Evolutionary conservation across 176 grass and related monocot species (phyloP).

Genomic region (Cenchrus americanus): DNA sequence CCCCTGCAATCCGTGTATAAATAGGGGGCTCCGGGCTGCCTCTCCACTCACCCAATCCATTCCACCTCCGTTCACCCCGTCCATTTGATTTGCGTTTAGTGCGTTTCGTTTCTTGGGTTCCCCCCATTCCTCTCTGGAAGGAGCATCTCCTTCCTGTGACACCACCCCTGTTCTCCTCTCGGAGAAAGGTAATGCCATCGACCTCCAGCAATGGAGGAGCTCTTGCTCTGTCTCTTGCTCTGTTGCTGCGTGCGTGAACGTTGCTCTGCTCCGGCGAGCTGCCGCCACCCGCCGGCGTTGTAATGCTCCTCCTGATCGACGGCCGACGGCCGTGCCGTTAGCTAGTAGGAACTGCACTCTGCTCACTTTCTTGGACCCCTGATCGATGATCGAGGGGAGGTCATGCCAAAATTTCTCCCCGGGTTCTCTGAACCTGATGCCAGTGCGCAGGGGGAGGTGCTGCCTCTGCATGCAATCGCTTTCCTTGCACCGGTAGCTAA

Average conservation of each 20-base stretch:
- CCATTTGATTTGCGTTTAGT: conserved; percentile 42
- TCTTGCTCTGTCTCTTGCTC: background rate
- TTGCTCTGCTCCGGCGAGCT: conserved; percentile 14
- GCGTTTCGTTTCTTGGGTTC: conserved; percentile 15
- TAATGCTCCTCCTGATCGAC: background rate
- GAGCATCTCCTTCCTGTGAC: background rate
- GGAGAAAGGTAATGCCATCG: conserved; percentile 36
- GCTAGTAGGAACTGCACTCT: background rate
- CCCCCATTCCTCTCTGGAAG: background rate
- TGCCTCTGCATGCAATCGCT: conserved; percentile 28
- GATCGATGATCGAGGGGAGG: conserved; percentile 29
- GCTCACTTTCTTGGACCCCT: background rate
- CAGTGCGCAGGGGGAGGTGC: conserved; percentile 24
- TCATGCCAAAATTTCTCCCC: conserved; percentile 19
- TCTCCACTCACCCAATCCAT: conserved; percentile 45
- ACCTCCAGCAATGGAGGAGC: conserved; percentile 10
- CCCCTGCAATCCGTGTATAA: conserved; percentile 46
- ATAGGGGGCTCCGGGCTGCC: conserved; percentile 12
- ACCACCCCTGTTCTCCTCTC: background rate
- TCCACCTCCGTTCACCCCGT: conserved; percentile 56
- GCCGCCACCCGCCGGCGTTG: background rate
- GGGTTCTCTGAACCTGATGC: conserved; percentile 12
- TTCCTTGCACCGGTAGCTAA: background rate
- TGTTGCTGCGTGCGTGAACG: background rate
- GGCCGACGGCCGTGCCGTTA: background rate